Evolutionary conservation across 2,329 filamentous ascomycete species (phyloP), one percentile per base, ranked within the genome.

Genomic region (Rasamsonia emersonii): DNA sequence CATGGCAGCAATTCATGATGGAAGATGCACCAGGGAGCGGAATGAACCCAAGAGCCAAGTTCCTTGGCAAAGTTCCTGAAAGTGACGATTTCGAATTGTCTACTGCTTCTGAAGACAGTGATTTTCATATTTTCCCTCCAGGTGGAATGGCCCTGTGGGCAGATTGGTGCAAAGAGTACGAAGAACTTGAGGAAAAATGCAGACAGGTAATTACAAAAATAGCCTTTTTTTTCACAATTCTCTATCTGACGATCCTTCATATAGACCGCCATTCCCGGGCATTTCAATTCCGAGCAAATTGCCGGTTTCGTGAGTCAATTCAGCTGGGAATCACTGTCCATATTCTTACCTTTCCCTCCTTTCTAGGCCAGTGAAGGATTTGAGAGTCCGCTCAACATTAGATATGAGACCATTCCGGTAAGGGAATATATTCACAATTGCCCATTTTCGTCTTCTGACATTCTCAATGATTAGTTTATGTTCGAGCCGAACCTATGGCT

Each of bases 11-110:
- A 23, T 39, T 33, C 14, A 24, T 32, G 15, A 18, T 18, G 5
- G 9, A 30, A 11, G 26, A 32, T 15, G 28, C 26, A 10, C 35
- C 35, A 13, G 35, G 35, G 8, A 37, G 30, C 30, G 35, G 35
- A 18, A 30, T 37, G 2, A 37, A 37, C 25, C 16, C 26, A 6
- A 28, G 27, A 27, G 18, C 25, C 21, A 37, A 33, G 13, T 37
- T 33, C 17, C 18, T 30, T 10, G 18, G 25, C 9, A 19, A 33
- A 9, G 15, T 37, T 18, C 13, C 26, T 14, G 21, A 26, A 3
- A 21, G 11, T n/a, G 18, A 27, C 14, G 13, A 18, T 20, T 19
- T 21, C 20, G 13, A 23, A 17, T 17, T 14, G 10, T n/a, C 35
- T 16, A n/a, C 8, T 24, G 11, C 13, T 13, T 17, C 16, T 13